These are phyloP conservation scores for Exophiala aquamarina DNA, from an alignment of 2,329 filamentous ascomycete species.

Conservation along the genomic window DNA sequence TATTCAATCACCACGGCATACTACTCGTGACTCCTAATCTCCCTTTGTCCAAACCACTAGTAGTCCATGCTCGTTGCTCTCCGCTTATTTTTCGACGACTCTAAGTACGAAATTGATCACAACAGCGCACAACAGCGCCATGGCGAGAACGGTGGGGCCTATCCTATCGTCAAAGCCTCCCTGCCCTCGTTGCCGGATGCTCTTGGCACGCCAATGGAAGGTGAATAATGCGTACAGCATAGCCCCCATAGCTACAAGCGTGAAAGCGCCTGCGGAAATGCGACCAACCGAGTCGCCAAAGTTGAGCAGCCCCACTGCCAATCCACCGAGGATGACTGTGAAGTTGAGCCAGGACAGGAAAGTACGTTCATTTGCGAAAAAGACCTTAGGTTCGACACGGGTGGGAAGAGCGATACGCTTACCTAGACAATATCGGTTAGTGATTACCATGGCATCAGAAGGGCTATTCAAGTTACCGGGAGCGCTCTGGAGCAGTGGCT, in stretches of 20 bases:
- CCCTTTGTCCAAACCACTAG: too few relatives aligned
- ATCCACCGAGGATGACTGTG: constrained; percentile 94
- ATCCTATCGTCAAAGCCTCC: constrained; percentile 96
- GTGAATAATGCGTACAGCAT: constrained; percentile 95
- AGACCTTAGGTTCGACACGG: constrained; percentile 98
- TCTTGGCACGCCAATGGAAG: constrained; percentile 96
- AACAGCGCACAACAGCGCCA: constrained; percentile 84
- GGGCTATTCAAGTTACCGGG: constrained; percentile 62
- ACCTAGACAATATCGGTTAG: constrained; percentile 53
- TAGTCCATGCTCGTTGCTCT: too few relatives aligned
- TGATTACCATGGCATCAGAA: background rate
- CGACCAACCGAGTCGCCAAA: constrained; percentile 94
- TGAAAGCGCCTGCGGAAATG: constrained; percentile 92
- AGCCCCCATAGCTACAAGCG: constrained; percentile 85
- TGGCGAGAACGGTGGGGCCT: constrained; percentile 84
- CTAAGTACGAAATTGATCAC: constrained; percentile 92
- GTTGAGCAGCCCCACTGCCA: constrained; percentile 96
- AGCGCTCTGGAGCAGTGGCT: constrained; percentile 91
- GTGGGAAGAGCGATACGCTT: constrained; percentile 98
- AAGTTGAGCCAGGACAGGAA: constrained; percentile 99
- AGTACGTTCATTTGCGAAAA: constrained; percentile 99
- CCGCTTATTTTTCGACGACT: constrained; percentile 18
- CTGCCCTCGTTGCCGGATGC: constrained; percentile 86
- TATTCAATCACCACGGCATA: too few relatives aligned
- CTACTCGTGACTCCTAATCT: too few relatives aligned